These are phyloP conservation scores for Suillus luteus DNA, from an alignment of 768 basidiomycete species.

Conservation along the genomic window DNA sequence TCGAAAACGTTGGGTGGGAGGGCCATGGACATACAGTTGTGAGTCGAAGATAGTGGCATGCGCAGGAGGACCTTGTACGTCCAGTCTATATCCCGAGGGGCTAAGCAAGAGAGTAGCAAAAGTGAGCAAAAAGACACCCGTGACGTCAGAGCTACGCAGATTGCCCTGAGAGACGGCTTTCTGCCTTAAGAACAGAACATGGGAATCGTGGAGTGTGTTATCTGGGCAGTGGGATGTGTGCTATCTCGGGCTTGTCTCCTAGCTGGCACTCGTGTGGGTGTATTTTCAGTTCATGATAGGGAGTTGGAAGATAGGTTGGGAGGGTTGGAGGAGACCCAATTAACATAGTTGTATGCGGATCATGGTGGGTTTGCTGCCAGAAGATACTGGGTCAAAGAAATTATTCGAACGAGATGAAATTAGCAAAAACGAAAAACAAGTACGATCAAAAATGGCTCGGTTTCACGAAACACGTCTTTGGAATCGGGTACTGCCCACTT, in stretches of 20 bases:
- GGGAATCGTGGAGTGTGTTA: conserved; percentile 1
- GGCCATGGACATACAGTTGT: conserved; percentile 38
- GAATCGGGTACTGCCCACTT: too few species aligned
- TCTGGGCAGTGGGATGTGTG: background rate
- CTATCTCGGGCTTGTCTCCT: background rate
- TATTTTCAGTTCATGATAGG: conserved; percentile 4
- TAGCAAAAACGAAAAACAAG: too few species aligned
- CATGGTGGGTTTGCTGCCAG: background rate
- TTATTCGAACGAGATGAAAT: too few species aligned
- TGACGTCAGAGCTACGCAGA: conserved; percentile 27
- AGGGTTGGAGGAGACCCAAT: background rate
- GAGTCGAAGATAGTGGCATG: background rate
- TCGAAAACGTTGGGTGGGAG: conserved; percentile 58
- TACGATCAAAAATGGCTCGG: too few species aligned
- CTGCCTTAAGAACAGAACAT: conserved; percentile 1
- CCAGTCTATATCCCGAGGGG: background rate
- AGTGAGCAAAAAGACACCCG: conserved; percentile 29
- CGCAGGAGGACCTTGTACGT: background rate
- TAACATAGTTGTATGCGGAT: background rate
- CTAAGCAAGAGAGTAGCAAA: conserved; percentile 14
- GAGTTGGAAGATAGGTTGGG: background rate
- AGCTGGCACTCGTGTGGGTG: conserved; percentile 10
- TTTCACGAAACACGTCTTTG: too few species aligned
- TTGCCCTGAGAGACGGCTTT: background rate
- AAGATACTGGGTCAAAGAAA: too few species aligned